Conservation (phyloP, 2,329 filamentous ascomycete species). For the Claviceps sp. region DNA sequence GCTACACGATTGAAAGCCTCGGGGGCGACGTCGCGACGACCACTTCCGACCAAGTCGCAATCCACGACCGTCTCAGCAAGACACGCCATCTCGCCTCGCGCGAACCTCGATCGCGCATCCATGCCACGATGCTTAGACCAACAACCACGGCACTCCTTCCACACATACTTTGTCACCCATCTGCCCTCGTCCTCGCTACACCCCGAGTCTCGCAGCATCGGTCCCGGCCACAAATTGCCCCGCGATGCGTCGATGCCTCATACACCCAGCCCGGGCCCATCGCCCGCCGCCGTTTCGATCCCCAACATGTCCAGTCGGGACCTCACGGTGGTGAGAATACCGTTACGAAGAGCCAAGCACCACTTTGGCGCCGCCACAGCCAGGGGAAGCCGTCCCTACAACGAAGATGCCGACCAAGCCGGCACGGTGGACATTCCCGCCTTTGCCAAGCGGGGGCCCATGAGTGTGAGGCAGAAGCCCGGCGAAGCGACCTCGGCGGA, state of each 20-base stretch:
- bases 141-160: constrained; percentile 39
- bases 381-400: constrained; percentile 72
- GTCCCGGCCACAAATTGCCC: constrained; percentile 72
- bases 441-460: constrained; percentile 72
- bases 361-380: constrained; percentile 76
- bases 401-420: constrained; percentile 89
- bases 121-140: constrained; percentile 1
- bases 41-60: neutral
- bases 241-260: constrained; percentile 75
- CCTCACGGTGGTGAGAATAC: constrained; percentile 88
- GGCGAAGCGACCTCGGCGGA: constrained; percentile 57
- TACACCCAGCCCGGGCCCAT: constrained; percentile 37
- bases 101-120: constrained; percentile 1
- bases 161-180: constrained; percentile 96
- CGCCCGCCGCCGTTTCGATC: constrained; percentile 44
- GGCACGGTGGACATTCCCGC: constrained; percentile 87
- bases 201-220: constrained; percentile 57
- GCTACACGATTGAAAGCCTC: neutral
- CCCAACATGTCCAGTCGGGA: constrained; percentile 53
- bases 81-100: neutral
- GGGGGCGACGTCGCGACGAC: neutral
- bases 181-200: constrained; percentile 86
- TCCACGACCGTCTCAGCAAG: neutral
- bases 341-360: constrained; percentile 84
- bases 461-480: constrained; percentile 39